Percentiles rank a stretch among this genome's conserved stretches.
Conservation (phyloP, 805 yeast genomes). For the Wickerhamiella shivajii region DNA sequence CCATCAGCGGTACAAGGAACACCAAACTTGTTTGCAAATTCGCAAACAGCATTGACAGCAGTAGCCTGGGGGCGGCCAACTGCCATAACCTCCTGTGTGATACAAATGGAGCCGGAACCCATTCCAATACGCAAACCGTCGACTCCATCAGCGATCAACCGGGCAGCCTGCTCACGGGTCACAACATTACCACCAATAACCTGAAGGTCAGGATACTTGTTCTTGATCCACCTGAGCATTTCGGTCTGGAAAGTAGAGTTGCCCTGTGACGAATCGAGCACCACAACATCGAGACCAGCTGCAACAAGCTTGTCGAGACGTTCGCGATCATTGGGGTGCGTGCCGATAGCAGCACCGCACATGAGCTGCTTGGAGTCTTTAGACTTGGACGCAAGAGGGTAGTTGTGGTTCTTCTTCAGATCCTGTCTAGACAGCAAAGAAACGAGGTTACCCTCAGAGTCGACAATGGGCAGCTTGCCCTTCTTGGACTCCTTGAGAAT, state of each 20-base stretch:
- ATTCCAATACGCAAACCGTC: slow-evolving; percentile 98
- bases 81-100: slow-evolving; percentile 99
- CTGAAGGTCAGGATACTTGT: slow-evolving; percentile 61
- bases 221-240: slow-evolving; percentile 85
- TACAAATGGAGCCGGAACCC: slow-evolving; percentile 99
- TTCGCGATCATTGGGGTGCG: slow-evolving; percentile 73
- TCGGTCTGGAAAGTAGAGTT: slow-evolving; percentile 89
- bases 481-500: slow-evolving; percentile 84
- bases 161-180: slow-evolving; percentile 97
- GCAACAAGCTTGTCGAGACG: slow-evolving; percentile 75
- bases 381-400: slow-evolving; percentile 91
- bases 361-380: slow-evolving; percentile 84
- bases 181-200: slow-evolving; percentile 97
- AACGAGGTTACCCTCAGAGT: slow-evolving; percentile 56
- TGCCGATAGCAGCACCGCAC: slow-evolving; percentile 98
- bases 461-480: slow-evolving; percentile 94
- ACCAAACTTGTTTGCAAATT: slow-evolving; percentile 89
- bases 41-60: slow-evolving; percentile 87
- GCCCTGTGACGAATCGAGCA: slow-evolving; percentile 94
- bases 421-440: slow-evolving; percentile 91
- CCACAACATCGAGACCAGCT: slow-evolving; percentile 95
- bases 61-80: slow-evolving; percentile 99
- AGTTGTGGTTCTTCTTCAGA: slow-evolving; percentile 86
- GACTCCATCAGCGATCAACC: slow-evolving; percentile 86
- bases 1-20: slow-evolving; percentile 99